These are phyloP conservation scores for Petasospora rhodanensis DNA, from an alignment of 1,139 yeast genomes.

Conservation along the genomic window DNA sequence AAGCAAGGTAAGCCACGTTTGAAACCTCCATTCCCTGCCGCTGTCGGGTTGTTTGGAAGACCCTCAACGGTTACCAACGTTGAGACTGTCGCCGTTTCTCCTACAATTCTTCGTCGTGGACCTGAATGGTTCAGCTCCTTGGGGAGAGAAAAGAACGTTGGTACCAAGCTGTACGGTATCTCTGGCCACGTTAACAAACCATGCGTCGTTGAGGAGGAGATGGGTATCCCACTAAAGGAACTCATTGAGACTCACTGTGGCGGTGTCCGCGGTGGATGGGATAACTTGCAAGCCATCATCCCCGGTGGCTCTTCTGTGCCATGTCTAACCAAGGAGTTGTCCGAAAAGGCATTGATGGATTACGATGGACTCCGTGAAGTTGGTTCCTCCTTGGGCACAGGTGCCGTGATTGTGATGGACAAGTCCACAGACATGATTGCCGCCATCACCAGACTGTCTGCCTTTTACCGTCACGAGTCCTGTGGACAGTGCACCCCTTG, in stretches of 20 bases:
- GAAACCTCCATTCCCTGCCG: slow-evolving; percentile 94
- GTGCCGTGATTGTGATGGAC: slow-evolving; percentile 88
- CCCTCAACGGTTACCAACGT: slow-evolving; percentile 88
- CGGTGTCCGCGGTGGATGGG: slow-evolving; percentile 90
- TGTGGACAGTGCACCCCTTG: slow-evolving; percentile 96
- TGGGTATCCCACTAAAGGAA: slow-evolving; percentile 82
- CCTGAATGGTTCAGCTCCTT: slow-evolving; percentile 80
- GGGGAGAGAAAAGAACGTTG: slow-evolving; percentile 80
- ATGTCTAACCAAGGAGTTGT: slow-evolving; percentile 59
- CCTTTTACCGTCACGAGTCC: slow-evolving; percentile 84
- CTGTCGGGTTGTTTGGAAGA: slow-evolving; percentile 85
- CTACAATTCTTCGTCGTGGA: slow-evolving; percentile 84
- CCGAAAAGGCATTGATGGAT: slow-evolving; percentile 75
- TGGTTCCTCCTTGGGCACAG: slow-evolving; percentile 86
- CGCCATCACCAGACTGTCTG: slow-evolving; percentile 78
- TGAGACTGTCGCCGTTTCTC: slow-evolving; percentile 85
- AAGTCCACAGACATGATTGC: slow-evolving; percentile 78
- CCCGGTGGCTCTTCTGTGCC: slow-evolving; percentile 92
- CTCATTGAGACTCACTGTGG: slow-evolving; percentile 85
- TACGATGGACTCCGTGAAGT: slow-evolving; percentile 79
- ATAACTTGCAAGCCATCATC: slow-evolving; percentile 75
- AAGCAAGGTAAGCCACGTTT: slow-evolving; percentile 90
- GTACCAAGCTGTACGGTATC: slow-evolving; percentile 78
- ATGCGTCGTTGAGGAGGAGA: slow-evolving; percentile 88
- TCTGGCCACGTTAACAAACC: slow-evolving; percentile 90